Conservation (phyloP, 306 rosid genomes). For the Rosa lucieae region DNA sequence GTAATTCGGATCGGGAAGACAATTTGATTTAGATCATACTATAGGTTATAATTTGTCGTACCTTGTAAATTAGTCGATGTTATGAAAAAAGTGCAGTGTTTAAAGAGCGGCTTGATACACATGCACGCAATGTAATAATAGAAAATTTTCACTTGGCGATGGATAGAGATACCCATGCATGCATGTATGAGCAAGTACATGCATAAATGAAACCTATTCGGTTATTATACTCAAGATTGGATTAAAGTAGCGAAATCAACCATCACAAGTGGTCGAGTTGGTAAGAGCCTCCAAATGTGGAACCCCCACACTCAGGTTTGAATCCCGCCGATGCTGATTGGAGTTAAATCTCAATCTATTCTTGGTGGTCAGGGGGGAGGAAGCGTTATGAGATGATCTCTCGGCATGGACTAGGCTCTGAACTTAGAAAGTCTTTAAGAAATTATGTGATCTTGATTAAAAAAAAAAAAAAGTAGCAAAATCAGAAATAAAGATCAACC, state of each 20-base stretch:
- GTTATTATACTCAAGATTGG: background rate
- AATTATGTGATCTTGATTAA: too few species aligned
- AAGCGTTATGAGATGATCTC: too few species aligned
- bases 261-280: too few species aligned
- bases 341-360: too few species aligned
- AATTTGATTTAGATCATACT: background rate
- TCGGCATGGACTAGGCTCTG: too few species aligned
- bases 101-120: background rate
- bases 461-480: background rate
- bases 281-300: too few species aligned
- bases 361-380: too few species aligned
- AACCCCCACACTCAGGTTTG: too few species aligned
- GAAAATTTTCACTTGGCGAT: background rate
- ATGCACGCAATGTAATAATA: background rate
- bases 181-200: background rate
- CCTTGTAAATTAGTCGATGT: background rate
- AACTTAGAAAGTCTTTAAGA: too few species aligned
- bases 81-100: too few species aligned
- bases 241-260: background rate
- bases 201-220: background rate
- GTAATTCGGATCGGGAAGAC: background rate
- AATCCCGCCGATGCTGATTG: too few species aligned
- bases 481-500: background rate
- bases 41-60: background rate
- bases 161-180: background rate